A percentile compares a stretch with the other conserved stretches of the same genome.
These are phyloP conservation scores for Fusarium pininemorale DNA, from an alignment of 2,329 filamentous ascomycete species.

Conservation along the genomic window DNA sequence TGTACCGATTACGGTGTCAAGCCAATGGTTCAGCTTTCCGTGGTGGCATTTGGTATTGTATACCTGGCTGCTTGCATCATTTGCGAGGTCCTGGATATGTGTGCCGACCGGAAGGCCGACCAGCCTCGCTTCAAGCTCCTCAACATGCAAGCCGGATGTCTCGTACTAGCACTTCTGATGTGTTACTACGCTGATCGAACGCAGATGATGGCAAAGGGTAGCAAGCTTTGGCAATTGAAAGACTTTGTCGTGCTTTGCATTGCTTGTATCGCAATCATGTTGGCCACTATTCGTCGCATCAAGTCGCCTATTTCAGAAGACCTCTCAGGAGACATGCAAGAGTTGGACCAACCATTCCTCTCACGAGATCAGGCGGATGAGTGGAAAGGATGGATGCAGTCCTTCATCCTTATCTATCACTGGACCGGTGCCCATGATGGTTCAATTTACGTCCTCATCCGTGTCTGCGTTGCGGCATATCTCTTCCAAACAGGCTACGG, in stretches of 20 bases:
- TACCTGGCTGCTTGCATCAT: constrained; percentile 26
- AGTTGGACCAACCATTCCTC: background rate
- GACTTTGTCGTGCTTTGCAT: constrained; percentile 20
- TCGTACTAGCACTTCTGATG: constrained; percentile 32
- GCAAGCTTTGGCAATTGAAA: constrained; percentile 11
- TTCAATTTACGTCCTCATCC: constrained; percentile 62
- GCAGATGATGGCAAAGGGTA: constrained; percentile 40
- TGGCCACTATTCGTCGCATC: constrained; percentile 20
- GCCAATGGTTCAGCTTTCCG: constrained; percentile 3
- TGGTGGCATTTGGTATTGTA: constrained; percentile 24
- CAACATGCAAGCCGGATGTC: constrained; percentile 35
- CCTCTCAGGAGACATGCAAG: background rate
- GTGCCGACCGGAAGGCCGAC: background rate
- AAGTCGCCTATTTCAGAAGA: rapidly evolving
- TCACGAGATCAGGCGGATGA: constrained; percentile 62
- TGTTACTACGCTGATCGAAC: constrained; percentile 43
- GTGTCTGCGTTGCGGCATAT: constrained; percentile 64
- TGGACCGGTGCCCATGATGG: constrained; percentile 60
- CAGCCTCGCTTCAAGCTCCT: constrained; percentile 16
- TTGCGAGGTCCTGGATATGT: constrained; percentile 18
- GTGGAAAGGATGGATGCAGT: constrained; percentile 73
- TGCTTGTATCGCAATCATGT: background rate
- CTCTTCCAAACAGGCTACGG: constrained; percentile 71
- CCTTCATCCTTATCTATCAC: constrained; percentile 61
- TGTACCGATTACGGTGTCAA: constrained; percentile 57